These are phyloP conservation scores for Dimargaris xerosporica DNA, from an alignment of 192 early-diverging fungal species.

Conservation along the genomic window DNA sequence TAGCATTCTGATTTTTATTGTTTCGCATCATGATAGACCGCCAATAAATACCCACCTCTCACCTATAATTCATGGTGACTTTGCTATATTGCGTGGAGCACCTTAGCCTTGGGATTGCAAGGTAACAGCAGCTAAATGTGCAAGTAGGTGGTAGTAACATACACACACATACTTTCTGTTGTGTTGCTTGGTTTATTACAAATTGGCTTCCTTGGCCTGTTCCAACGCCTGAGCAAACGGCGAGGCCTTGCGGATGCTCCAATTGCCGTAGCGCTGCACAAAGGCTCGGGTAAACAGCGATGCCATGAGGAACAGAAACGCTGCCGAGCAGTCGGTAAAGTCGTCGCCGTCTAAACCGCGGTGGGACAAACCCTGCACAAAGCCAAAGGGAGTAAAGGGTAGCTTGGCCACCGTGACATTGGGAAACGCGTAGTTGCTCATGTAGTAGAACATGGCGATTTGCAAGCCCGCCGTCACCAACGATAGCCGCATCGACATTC, in stretches of 20 bases:
- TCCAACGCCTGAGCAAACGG: neutral
- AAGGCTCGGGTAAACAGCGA: neutral
- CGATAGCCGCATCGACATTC: conserved; percentile 5
- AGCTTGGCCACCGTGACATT: conserved; percentile 6
- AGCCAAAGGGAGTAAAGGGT: conserved; percentile 10
- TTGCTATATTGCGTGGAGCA: too few species aligned
- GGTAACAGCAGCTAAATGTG: too few species aligned
- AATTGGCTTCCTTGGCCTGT: conserved; percentile 1
- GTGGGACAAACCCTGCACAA: conserved; percentile 4
- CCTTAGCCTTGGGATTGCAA: too few species aligned
- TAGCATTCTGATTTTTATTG: too few species aligned
- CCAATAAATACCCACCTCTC: too few species aligned
- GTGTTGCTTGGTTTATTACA: too few species aligned
- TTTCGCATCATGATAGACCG: too few species aligned
- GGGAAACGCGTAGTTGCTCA: neutral
- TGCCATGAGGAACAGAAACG: conserved; percentile 6
- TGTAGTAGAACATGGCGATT: conserved; percentile 2
- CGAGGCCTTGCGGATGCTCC: conserved; percentile 5
- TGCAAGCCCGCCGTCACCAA: conserved; percentile 3
- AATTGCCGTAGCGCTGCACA: conserved; percentile 1
- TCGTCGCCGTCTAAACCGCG: conserved; percentile 7
- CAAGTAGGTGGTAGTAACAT: too few species aligned
- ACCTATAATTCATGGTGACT: too few species aligned
- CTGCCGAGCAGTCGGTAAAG: conserved; percentile 7
- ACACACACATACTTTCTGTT: too few species aligned